These are phyloP conservation scores for Ramalina peruviana DNA, from an alignment of 495 filamentous ascomycete species.

Conservation along the genomic window DNA sequence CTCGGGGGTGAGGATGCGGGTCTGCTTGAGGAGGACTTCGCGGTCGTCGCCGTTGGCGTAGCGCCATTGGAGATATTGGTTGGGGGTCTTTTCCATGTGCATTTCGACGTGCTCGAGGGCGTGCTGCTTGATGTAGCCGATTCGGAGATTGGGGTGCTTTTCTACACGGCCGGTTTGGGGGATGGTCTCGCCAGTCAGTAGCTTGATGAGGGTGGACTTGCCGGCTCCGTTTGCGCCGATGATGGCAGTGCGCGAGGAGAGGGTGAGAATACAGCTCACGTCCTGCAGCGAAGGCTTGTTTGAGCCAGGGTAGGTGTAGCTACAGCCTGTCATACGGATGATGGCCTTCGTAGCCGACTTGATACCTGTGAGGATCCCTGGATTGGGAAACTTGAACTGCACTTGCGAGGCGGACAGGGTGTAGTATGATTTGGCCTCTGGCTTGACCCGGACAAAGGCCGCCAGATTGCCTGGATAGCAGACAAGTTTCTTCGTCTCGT, in stretches of 20 bases:
- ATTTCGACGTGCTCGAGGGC: conserved; percentile 98
- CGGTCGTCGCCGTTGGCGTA: conserved; percentile 95
- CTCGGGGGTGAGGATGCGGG: conserved; percentile 69
- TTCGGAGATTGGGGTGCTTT: conserved; percentile 97
- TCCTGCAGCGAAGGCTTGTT: conserved; percentile 76
- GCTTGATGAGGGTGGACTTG: conserved; percentile 96
- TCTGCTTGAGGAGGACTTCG: conserved; percentile 95
- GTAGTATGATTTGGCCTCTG: conserved; percentile 98
- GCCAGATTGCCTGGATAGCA: conserved; percentile 92
- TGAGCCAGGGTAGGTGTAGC: conserved; percentile 79
- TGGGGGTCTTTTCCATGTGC: conserved; percentile 98
- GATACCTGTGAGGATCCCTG: conserved; percentile 86
- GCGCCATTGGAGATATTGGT: conserved; percentile 97
- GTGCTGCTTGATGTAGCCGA: conserved; percentile 99
- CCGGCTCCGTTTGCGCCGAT: conserved; percentile 96
- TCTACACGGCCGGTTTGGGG: conserved; percentile 81
- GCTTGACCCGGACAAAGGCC: conserved; percentile 78
- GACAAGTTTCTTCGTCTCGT: conserved; percentile 92
- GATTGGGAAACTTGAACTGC: conserved; percentile 95
- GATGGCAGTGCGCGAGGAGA: conserved; percentile 89
- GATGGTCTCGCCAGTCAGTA: conserved; percentile 89
- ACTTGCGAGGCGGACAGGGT: conserved; percentile 80
- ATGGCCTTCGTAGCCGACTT: conserved; percentile 89
- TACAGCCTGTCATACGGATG: conserved; percentile 83
- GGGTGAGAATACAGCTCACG: conserved; percentile 69